Evolutionary conservation across 2,329 filamentous ascomycete genomes (phyloP).

Genomic region (Xylariaceae sp.): DNA sequence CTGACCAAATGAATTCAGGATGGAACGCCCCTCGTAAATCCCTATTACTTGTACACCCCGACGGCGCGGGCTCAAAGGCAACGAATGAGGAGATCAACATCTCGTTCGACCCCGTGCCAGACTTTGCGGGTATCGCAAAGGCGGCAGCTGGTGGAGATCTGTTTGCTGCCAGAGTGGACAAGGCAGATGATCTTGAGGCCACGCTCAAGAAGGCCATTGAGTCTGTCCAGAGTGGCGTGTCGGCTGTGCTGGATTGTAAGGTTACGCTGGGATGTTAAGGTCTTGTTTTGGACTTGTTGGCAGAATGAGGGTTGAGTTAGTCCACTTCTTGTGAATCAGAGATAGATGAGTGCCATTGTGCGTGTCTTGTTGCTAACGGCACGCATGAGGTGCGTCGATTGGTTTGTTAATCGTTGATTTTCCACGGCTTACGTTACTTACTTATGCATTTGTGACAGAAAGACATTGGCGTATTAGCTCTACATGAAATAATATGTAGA

Average conservation of each 20-base stretch:
- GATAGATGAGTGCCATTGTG: no score
- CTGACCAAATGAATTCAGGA: conserved; percentile 29
- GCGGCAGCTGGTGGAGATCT: conserved; percentile 54
- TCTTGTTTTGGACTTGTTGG: no score
- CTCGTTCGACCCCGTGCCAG: conserved; percentile 54
- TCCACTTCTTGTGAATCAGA: no score
- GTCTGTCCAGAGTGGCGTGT: conserved; percentile 46
- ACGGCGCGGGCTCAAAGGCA: conserved; percentile 50
- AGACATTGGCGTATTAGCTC: no score
- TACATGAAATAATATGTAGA: no score
- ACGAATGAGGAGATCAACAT: conserved; percentile 62
- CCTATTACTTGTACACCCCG: conserved; percentile 54
- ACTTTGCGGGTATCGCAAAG: conserved; percentile 59
- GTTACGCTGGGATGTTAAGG: conserved; percentile 11
- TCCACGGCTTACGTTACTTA: no score
- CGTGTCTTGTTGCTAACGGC: no score
- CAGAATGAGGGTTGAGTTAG: no score
- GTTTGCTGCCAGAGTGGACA: conserved; percentile 45
- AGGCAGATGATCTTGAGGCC: conserved; percentile 42
- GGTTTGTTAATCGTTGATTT: no score
- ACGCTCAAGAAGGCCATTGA: conserved; percentile 48
- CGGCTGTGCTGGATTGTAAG: conserved; percentile 44
- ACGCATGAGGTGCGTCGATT: no score
- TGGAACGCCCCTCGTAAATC: conserved; percentile 60
- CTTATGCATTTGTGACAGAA: no score